Conservation (phyloP, 371 early-diverging fungal genomes). For the Capillidium rhysosporum region DNA sequence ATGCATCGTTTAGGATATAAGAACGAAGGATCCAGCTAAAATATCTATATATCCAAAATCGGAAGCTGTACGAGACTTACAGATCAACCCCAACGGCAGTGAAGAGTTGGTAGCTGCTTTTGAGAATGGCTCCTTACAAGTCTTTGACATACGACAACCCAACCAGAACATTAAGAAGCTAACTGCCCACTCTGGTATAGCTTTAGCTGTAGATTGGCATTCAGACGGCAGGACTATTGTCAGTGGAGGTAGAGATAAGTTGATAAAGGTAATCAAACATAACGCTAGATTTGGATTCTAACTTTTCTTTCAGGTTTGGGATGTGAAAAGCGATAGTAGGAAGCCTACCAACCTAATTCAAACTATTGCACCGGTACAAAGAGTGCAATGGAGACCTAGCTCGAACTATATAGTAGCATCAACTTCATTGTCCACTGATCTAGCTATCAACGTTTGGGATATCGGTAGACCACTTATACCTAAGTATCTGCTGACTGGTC, state of each 20-base stretch:
- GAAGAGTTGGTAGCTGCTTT: constrained; percentile 66
- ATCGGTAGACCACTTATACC: constrained; percentile 50
- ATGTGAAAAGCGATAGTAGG: constrained; percentile 42
- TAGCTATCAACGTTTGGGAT: constrained; percentile 57
- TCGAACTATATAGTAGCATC: constrained; percentile 48
- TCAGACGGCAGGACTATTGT: constrained; percentile 51
- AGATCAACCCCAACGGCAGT: constrained; percentile 40
- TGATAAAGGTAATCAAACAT: constrained; percentile 38
- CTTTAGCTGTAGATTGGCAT: constrained; percentile 67
- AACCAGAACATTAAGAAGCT: constrained; percentile 39
- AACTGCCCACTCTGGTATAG: constrained; percentile 57
- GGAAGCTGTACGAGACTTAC: constrained; percentile 68
- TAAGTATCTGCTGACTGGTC: constrained; percentile 42
- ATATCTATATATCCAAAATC: constrained; percentile 53
- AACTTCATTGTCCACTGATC: constrained; percentile 40
- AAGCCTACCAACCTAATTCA: constrained; percentile 39
- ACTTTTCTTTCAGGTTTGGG: constrained; percentile 38
- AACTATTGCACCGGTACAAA: constrained; percentile 48
- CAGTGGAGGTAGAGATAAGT: constrained; percentile 63
- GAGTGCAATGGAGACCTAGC: constrained; percentile 63
- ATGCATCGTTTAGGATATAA: constrained; percentile 34
- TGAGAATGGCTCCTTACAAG: constrained; percentile 70
- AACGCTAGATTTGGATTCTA: not conserved
- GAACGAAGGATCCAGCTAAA: constrained; percentile 26
- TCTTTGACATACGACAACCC: constrained; percentile 64